These are phyloP conservation scores for Picea sitchensis DNA, from an alignment of 75 land plant species.

Conservation along the genomic window DNA sequence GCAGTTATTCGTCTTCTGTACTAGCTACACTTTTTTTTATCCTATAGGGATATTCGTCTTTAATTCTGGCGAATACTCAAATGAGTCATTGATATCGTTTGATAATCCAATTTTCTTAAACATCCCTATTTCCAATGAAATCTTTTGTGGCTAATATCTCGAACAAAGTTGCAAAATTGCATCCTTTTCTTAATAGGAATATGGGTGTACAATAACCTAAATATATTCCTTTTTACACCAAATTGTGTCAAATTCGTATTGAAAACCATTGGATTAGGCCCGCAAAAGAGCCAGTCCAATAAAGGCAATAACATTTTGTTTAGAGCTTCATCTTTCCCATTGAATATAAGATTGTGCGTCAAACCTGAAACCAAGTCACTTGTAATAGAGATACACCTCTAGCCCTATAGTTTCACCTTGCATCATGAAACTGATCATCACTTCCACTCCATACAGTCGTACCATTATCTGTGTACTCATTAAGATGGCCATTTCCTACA, in stretches of 20 bases:
- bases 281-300: constrained; percentile 73
- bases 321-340: constrained; percentile 41
- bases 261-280: constrained; percentile 80
- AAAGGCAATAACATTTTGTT: constrained; percentile 61
- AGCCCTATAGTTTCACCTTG: constrained; percentile 77
- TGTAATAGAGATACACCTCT: constrained; percentile 36
- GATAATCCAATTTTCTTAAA: constrained; percentile 11
- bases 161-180: constrained; percentile 25
- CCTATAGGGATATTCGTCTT: no score
- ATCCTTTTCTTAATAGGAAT: constrained; percentile 31
- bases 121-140: constrained; percentile 73
- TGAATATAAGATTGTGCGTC: constrained; percentile 57
- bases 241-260: constrained; percentile 87
- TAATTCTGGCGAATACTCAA: no score
- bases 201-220: constrained; percentile 72
- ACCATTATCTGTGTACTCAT: constrained; percentile 43
- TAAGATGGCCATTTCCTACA: constrained; percentile 63
- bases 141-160: constrained; percentile 59
- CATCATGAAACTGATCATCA: constrained; percentile 84
- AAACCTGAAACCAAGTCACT: background rate
- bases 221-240: constrained; percentile 71
- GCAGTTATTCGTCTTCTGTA: no score
- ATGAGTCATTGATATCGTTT: no score
- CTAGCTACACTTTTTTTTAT: no score
- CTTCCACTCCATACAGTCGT: constrained; percentile 82